phyloP scores from a whole-genome alignment of 2,329 filamentous ascomycete genomes.

The Fusarium zealandicum region DNA sequence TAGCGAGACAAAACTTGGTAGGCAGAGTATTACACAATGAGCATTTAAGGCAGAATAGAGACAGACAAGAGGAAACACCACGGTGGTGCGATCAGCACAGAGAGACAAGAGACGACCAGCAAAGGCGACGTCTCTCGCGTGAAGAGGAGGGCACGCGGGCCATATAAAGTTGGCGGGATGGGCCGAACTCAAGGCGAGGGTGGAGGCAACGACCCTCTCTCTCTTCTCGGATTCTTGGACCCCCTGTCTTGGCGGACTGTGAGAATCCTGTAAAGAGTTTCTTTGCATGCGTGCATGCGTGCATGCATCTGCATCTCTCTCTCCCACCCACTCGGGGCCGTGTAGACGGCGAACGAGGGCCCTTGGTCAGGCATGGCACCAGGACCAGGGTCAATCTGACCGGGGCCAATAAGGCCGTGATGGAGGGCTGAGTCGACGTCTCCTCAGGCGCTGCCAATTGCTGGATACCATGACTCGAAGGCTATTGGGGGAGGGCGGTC shows the following conservation, averaged over 20 bases:
- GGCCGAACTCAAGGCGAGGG: constrained; percentile 28
- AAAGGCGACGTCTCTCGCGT: constrained; percentile 25
- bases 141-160: constrained; percentile 37
- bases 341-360: constrained; percentile 15
- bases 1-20: constrained; percentile 1
- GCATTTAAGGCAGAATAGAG: constrained; percentile 16
- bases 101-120: constrained; percentile 24
- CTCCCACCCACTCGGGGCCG: constrained; percentile 37
- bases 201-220: constrained; percentile 23
- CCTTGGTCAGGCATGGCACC: constrained; percentile 33
- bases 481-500: constrained; percentile 34
- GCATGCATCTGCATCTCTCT: constrained; percentile 35
- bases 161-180: constrained; percentile 44
- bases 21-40: constrained; percentile 21
- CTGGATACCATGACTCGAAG: constrained; percentile 30
- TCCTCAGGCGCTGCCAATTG: constrained; percentile 29
- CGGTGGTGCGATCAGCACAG: constrained; percentile 18
- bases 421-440: constrained; percentile 26
- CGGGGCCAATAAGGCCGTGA: constrained; percentile 36
- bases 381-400: constrained; percentile 29
- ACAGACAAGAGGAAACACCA: constrained; percentile 17
- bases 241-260: constrained; percentile 31
- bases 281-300: background rate
- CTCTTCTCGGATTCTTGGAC: constrained; percentile 12
- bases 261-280: constrained; percentile 24